These are phyloP conservation scores for Pythium rishiriense DNA, from an alignment of 352 stramenopile species.

Conservation along the genomic window DNA sequence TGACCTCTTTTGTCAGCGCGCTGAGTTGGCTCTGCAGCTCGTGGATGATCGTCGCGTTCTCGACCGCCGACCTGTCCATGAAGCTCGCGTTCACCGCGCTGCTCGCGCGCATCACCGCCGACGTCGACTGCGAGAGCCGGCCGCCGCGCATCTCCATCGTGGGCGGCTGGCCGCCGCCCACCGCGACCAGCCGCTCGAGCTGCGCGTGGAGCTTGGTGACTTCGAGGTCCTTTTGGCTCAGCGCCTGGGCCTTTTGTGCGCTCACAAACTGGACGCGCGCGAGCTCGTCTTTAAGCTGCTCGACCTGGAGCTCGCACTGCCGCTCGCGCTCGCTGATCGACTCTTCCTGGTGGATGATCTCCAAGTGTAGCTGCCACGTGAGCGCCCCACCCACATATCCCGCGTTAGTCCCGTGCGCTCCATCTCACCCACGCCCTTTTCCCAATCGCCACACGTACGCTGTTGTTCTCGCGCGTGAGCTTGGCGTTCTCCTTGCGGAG, in stretches of 20 bases:
- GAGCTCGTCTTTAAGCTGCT: conserved; percentile 71
- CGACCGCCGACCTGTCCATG: conserved; percentile 13
- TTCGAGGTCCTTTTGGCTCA: conserved; percentile 65
- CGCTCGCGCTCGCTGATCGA: conserved; percentile 65
- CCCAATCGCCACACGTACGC: conserved; percentile 30
- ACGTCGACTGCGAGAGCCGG: conserved; percentile 22
- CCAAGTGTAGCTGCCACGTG: conserved; percentile 67
- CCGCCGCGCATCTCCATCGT: conserved; percentile 30
- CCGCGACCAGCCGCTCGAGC: conserved; percentile 52
- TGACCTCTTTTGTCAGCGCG: conserved; percentile 49
- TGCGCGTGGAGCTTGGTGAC: conserved; percentile 66
- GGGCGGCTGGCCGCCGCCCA: conserved; percentile 28
- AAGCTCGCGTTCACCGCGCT: conserved; percentile 1
- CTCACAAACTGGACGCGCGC: conserved; percentile 74
- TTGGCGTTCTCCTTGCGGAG: conserved; percentile 77
- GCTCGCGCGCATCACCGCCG: not conserved
- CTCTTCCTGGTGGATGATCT: conserved; percentile 85
- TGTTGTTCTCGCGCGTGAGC: conserved; percentile 79
- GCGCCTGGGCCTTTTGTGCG: conserved; percentile 51
- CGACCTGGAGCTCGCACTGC: conserved; percentile 57
- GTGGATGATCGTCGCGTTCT: conserved; percentile 36
- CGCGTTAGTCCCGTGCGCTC: not conserved
- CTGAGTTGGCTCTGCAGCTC: conserved; percentile 51
- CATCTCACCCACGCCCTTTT: too few species aligned
- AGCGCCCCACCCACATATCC: not conserved